A percentile compares a stretch with the other conserved stretches of the same genome.
Conservation (phyloP, 805 yeast genomes). For the Lachancea sp. region DNA sequence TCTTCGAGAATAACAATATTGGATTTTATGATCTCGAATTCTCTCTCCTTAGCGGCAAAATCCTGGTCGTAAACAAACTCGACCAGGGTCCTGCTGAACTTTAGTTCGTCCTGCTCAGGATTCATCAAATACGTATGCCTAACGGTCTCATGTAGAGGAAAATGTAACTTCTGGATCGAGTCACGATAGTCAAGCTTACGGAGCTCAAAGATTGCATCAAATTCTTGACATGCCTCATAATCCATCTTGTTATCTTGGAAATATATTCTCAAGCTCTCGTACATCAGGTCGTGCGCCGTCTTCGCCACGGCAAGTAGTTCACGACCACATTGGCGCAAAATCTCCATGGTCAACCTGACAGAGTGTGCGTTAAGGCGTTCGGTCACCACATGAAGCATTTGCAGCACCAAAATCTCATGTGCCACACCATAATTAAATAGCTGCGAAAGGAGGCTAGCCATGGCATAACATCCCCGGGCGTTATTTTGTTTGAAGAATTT, state of each 20-base stretch:
- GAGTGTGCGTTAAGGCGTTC: conserved; percentile 47
- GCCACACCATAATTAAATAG: conserved; percentile 57
- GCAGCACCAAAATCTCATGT: conserved; percentile 48
- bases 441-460: conserved; percentile 50
- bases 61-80: conserved; percentile 12
- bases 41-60: conserved; percentile 12
- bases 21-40: conserved; percentile 9
- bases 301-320: conserved; percentile 39
- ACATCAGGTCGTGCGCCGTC: conserved; percentile 43
- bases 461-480: conserved; percentile 37
- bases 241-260: conserved; percentile 45
- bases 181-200: conserved; percentile 41
- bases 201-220: conserved; percentile 44
- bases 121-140: conserved; percentile 15
- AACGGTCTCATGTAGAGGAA: conserved; percentile 30
- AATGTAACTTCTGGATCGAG: conserved; percentile 1
- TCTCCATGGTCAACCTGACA: conserved; percentile 45
- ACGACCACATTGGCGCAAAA: conserved; percentile 50
- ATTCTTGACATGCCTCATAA: conserved; percentile 31
- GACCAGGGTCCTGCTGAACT: conserved; percentile 4
- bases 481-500: conserved; percentile 44
- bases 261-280: conserved; percentile 54
- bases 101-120: conserved; percentile 5
- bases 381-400: conserved; percentile 44
- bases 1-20: conserved; percentile 17